Evolutionary conservation across 768 basidiomycete genomes (phyloP), one percentile per base, ranked within the genome.

Genomic region (Hypholoma fasciculare): DNA sequence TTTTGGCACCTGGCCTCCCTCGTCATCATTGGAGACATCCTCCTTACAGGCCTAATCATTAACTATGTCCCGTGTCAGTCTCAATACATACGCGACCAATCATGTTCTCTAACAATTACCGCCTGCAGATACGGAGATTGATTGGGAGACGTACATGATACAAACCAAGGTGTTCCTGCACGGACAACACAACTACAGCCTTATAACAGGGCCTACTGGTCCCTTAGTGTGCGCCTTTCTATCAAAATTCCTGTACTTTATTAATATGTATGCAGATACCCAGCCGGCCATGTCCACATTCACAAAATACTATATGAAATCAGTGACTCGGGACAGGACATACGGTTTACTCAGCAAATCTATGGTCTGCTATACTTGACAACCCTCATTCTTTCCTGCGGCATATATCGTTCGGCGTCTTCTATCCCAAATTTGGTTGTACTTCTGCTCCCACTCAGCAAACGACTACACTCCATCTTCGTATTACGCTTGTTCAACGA

Each of bases 131-230:
- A 98, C 97, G 11, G 96, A 99, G 74, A 99, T 99, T 65, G 97
- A 99, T 74, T 98, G 93, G 87, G 83, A 88, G 67, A 98, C 97
- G 0, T 99, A 99, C 69, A 94, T 98, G 86, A 76, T 88, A 52
- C 97, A 98, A 53, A 82, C 91, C 1, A 81, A 88, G 56, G 69
- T 89, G 42, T 94, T 92, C 74, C 65, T 91, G 48, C 82, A 84
- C 54, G 95, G 95, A 36, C 89, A 96, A 69, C 79, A 88, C 48
- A 84, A 95, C 67, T 99, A 99, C 69, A 79, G 84, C 12, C 72
- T 78, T 58, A 89, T 99, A 50, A 77, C 83, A 56, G 97, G 97
- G 0, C 95, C 94, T 2, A 97, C 94, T 6, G 97, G 97, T 14
- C 93, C 91, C 8, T 76, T 96, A 8, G 96, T 98, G 96, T 97